phyloP scores from a whole-genome alignment of 2,329 filamentous ascomycete genomes.

The Gnomoniopsis sp. region DNA sequence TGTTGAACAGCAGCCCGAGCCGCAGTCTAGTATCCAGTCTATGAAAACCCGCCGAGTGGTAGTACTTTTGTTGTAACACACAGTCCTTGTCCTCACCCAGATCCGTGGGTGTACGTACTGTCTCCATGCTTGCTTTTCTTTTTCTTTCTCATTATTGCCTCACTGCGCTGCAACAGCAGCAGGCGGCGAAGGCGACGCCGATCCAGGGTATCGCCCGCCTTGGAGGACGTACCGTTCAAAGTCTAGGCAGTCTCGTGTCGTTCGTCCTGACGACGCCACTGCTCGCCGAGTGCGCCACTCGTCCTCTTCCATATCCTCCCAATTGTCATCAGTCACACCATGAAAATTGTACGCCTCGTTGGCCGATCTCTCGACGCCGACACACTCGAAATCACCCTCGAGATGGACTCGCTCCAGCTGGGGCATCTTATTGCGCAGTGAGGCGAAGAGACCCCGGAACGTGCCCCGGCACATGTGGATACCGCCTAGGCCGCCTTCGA shows the following conservation, averaged over 20 bases:
- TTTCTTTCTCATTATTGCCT: no score
- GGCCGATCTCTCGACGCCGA: constrained; percentile 32
- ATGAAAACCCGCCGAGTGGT: not conserved
- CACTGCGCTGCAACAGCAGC: constrained; percentile 16
- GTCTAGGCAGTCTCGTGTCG: constrained; percentile 33
- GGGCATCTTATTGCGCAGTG: constrained; percentile 34
- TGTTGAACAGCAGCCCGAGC: constrained; percentile 8
- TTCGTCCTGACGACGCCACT: constrained; percentile 27
- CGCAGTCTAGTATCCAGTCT: constrained; percentile 13
- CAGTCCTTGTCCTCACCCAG: not conserved
- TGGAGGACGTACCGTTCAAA: constrained; percentile 39
- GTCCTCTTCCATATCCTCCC: constrained; percentile 27
- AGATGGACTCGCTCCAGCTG: constrained; percentile 40
- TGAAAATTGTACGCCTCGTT: constrained; percentile 41
- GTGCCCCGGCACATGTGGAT: constrained; percentile 42
- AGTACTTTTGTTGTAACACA: not conserved
- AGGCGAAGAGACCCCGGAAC: constrained; percentile 40
- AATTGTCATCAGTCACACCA: constrained; percentile 38
- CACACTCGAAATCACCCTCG: constrained; percentile 43
- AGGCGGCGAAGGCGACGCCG: constrained; percentile 10
- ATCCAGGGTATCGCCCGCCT: constrained; percentile 34
- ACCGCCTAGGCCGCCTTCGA: constrained; percentile 39
- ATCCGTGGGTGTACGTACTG: not conserved
- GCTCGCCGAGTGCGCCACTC: constrained; percentile 15
- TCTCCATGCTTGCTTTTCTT: no score